phyloP scores from a whole-genome alignment of 805 yeast genomes.

The Kazachstania africana region DNA sequence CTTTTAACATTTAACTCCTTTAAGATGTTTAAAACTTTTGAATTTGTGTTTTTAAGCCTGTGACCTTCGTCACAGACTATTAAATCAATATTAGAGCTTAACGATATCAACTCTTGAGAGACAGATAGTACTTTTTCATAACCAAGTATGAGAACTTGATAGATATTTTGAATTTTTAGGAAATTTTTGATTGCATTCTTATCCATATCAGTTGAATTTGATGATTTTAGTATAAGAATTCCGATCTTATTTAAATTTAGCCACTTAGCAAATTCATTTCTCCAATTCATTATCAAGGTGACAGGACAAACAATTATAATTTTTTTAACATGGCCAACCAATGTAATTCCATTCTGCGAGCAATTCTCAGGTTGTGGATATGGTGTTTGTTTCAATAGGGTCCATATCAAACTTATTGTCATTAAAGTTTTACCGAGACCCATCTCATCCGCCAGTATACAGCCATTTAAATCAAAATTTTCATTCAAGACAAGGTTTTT shows the following conservation, averaged over 20 bases:
- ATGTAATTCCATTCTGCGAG: constrained; percentile 25
- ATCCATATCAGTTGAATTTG: constrained; percentile 40
- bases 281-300: constrained; percentile 81
- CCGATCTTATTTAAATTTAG: constrained; percentile 52
- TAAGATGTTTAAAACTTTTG: constrained; percentile 59
- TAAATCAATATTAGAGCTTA: constrained; percentile 41
- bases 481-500: constrained; percentile 4
- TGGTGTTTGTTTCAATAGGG: constrained; percentile 60
- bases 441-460: constrained; percentile 92
- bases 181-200: constrained; percentile 47
- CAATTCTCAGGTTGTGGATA: constrained; percentile 24
- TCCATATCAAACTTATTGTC: constrained; percentile 78
- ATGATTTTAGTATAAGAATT: constrained; percentile 47
- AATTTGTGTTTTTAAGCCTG: constrained; percentile 62
- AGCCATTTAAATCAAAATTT: constrained; percentile 40
- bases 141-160: constrained; percentile 76
- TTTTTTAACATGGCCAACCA: constrained; percentile 35
- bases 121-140: constrained; percentile 67
- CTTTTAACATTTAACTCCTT: constrained; percentile 41
- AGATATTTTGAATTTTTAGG: constrained; percentile 50
- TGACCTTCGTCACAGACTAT: constrained; percentile 95
- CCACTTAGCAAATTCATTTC: constrained; percentile 83
- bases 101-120: constrained; percentile 36
- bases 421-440: constrained; percentile 86
- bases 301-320: constrained; percentile 85